Evolutionary conservation across 1,284 basidiomycete genomes (phyloP).

Genomic region (Veloboletus limbatus): DNA sequence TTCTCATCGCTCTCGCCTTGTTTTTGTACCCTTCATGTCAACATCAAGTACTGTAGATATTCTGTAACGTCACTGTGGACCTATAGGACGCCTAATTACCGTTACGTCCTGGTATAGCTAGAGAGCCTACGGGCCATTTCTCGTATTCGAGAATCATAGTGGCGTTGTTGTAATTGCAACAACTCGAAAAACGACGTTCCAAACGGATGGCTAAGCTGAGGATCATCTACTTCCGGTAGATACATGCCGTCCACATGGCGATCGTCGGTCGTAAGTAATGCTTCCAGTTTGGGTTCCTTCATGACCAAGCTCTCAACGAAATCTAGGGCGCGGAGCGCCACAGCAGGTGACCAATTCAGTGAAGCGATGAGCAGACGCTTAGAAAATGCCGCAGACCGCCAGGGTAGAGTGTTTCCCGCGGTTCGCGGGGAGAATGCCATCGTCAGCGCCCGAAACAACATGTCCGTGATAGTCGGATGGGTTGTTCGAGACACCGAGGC

Average conservation of each 20-base stretch:
- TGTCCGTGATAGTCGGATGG: conserved; percentile 52
- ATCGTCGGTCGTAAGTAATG: conserved; percentile 84
- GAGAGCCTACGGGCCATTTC: conserved; percentile 51
- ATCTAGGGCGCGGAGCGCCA: conserved; percentile 64
- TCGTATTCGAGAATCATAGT: conserved; percentile 64
- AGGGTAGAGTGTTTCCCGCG: conserved; percentile 60
- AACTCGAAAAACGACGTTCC: conserved; percentile 73
- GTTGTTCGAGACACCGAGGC: conserved; percentile 25
- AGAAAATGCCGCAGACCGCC: conserved; percentile 85
- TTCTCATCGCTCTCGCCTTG: conserved; percentile 16
- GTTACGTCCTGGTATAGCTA: conserved; percentile 37
- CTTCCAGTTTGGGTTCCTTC: conserved; percentile 79
- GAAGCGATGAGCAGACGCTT: conserved; percentile 84
- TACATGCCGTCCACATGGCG: conserved; percentile 79
- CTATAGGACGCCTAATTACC: conserved; percentile 30
- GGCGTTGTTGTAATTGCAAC: conserved; percentile 50
- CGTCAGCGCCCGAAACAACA: conserved; percentile 84
- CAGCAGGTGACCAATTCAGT: conserved; percentile 74
- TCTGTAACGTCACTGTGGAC: conserved; percentile 29
- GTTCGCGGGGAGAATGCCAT: conserved; percentile 73
- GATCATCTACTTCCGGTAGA: conserved; percentile 81
- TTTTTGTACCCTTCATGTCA: conserved; percentile 24
- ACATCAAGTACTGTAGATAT: conserved; percentile 36
- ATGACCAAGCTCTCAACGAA: conserved; percentile 73
- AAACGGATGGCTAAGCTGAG: conserved; percentile 75